Evolutionary conservation across 306 rosid genomes (phyloP).

Genomic region (Cucurbita moschata): DNA sequence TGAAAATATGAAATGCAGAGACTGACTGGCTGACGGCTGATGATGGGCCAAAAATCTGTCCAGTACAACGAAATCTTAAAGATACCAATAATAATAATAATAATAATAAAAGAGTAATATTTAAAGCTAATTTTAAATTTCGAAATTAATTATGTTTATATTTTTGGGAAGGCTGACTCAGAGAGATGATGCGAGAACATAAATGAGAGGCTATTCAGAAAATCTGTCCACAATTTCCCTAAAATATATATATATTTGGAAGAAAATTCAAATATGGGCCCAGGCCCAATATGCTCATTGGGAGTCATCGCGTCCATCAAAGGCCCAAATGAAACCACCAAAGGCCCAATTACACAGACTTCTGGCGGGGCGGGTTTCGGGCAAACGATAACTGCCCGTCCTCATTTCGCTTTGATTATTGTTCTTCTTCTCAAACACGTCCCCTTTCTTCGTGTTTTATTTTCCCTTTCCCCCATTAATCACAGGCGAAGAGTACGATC

Average conservation of each 20-base stretch:
- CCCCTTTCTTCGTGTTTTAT: background rate
- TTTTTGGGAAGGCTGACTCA: background rate
- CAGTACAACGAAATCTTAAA: background rate
- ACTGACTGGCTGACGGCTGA: background rate
- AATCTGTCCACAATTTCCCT: background rate
- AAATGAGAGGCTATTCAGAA: background rate
- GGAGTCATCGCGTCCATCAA: background rate
- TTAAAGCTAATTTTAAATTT: background rate
- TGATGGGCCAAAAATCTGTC: background rate
- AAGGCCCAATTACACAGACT: background rate
- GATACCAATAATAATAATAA: background rate
- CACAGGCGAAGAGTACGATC: background rate
- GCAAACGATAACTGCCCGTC: background rate
- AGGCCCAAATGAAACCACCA: background rate
- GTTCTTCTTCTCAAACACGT: background rate
- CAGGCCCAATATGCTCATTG: background rate
- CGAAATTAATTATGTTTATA: background rate
- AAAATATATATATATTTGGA: no score
- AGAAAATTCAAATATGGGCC: background rate
- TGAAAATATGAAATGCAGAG: no score
- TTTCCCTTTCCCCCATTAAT: background rate
- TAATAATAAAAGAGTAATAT: background rate
- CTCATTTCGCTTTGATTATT: background rate
- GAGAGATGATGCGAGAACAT: background rate
- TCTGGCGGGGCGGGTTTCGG: background rate